These are phyloP conservation scores for Ophiosphaerella herpotricha DNA, from an alignment of 2,329 filamentous ascomycete genomes.

Conservation along the genomic window DNA sequence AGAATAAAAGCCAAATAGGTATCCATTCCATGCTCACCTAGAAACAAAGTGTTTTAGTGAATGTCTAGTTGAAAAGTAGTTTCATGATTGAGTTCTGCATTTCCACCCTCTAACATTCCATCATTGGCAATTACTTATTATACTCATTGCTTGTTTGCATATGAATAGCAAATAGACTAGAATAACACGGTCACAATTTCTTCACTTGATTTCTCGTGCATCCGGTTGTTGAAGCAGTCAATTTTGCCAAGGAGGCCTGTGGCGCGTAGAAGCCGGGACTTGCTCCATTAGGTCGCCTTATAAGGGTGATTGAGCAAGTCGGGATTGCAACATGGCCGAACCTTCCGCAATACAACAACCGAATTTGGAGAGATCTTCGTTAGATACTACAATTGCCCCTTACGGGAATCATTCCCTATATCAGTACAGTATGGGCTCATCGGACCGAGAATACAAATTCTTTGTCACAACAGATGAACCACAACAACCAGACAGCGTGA, in stretches of 20 bases:
- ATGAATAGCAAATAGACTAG: too few species aligned
- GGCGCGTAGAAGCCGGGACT: neutral
- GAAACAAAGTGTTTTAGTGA: too few species aligned
- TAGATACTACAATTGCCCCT: neutral
- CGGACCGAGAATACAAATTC: constrained; percentile 31
- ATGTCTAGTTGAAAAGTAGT: too few species aligned
- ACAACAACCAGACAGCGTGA: constrained; percentile 23
- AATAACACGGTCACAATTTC: too few species aligned
- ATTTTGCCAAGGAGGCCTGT: neutral
- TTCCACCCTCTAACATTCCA: too few species aligned
- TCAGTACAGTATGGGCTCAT: neutral
- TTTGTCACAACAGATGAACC: constrained; percentile 31
- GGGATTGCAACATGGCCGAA: constrained; percentile 1
- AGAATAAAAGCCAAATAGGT: too few species aligned
- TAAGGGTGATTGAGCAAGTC: neutral
- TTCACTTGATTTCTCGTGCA: too few species aligned
- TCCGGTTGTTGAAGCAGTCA: too few species aligned
- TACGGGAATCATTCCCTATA: neutral
- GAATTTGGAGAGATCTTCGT: neutral
- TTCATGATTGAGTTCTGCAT: too few species aligned
- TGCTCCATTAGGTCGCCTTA: neutral
- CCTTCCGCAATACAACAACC: neutral
- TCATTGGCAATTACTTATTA: too few species aligned
- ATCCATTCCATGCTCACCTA: too few species aligned
- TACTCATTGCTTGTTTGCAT: too few species aligned